These are phyloP conservation scores for Pseudogymnoascus sp. DNA, from an alignment of 2,329 filamentous ascomycete genomes.

Conservation along the genomic window DNA sequence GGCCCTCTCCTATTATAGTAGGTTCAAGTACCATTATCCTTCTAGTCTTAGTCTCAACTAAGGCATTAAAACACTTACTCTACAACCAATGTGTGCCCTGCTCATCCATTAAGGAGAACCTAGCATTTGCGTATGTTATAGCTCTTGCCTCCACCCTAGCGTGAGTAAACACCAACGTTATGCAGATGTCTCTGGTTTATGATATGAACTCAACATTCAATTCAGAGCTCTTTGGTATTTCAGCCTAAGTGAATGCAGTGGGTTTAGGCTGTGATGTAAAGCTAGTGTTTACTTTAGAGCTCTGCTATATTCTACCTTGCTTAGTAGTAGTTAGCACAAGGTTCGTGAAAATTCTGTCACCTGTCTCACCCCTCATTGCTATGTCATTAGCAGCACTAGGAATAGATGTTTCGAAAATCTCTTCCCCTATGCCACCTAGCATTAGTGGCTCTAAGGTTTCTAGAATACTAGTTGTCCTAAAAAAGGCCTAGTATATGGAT, in stretches of 20 bases:
- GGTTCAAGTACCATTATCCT: background rate
- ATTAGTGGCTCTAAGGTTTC: background rate
- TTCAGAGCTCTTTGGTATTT: background rate
- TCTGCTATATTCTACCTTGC: background rate
- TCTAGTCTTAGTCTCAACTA: background rate
- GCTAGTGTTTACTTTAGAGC: background rate
- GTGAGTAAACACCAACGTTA: background rate
- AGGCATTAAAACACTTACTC: background rate
- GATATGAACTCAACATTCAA: background rate
- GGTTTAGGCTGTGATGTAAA: background rate
- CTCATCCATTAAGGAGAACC: background rate
- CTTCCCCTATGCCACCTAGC: background rate
- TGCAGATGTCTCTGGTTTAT: background rate
- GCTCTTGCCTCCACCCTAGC: background rate
- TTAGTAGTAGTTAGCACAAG: background rate
- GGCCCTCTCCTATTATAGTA: background rate
- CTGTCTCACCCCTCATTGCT: background rate
- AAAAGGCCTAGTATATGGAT: slow-evolving; percentile 14
- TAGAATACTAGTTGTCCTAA: slow-evolving; percentile 2
- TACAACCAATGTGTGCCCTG: background rate
- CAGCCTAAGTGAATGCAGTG: background rate
- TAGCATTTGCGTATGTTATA: background rate
- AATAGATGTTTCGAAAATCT: background rate
- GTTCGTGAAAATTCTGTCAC: background rate
- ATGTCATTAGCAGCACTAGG: background rate